Conservation (phyloP, 192 early-diverging fungal genomes). For the Dispira parvispora region DNA sequence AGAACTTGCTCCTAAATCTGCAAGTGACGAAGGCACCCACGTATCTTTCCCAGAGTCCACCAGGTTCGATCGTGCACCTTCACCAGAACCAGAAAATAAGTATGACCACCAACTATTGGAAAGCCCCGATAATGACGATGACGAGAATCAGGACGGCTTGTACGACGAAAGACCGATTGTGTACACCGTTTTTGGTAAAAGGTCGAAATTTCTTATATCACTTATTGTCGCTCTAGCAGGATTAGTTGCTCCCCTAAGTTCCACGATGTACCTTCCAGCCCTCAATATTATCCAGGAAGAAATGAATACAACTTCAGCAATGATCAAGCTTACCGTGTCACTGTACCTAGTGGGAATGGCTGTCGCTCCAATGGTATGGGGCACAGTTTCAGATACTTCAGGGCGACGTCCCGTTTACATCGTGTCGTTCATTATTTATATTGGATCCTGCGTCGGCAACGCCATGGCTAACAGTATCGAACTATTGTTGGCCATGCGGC, state of each 20-base stretch:
- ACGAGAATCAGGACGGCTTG: background rate
- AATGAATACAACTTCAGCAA: background rate
- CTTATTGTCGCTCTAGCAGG: background rate
- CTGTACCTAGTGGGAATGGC: slow-evolving; percentile 24
- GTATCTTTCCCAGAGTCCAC: no score
- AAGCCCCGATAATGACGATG: no score
- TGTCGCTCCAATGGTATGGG: slow-evolving; percentile 24
- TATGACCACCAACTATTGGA: no score
- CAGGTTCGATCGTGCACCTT: no score
- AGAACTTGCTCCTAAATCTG: no score
- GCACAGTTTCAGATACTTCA: slow-evolving; percentile 21
- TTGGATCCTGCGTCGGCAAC: slow-evolving; percentile 18
- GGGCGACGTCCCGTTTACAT: slow-evolving; percentile 25
- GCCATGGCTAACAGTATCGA: slow-evolving; percentile 17
- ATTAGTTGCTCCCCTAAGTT: slow-evolving; percentile 3
- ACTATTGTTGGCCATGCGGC: slow-evolving; percentile 17
- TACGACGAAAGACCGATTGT: background rate
- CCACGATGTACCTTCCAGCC: slow-evolving; percentile 11
- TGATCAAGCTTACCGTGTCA: slow-evolving; percentile 5
- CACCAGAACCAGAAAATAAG: no score
- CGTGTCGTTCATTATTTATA: slow-evolving; percentile 16
- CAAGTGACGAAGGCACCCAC: no score
- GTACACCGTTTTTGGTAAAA: background rate
- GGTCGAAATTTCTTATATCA: background rate
- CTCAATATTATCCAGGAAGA: slow-evolving; percentile 1